Percentiles rank a stretch among this genome's conserved stretches.
Evolutionary conservation across 2,329 filamentous ascomycete genomes (phyloP).

Genomic region (Kalaharituber pfeilii): DNA sequence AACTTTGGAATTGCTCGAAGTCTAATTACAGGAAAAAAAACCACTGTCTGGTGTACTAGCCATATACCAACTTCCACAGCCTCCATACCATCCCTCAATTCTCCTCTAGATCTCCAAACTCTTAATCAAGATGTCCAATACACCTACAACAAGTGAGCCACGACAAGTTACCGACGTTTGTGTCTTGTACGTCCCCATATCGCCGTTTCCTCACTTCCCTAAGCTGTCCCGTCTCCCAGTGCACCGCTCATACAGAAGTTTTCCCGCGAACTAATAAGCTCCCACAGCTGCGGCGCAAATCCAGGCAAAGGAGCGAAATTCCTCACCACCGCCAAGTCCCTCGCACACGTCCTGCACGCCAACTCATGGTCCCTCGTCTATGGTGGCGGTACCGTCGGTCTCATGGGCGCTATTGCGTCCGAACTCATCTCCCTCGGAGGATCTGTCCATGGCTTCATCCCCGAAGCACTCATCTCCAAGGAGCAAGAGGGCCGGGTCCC

Average conservation of each 20-base stretch:
- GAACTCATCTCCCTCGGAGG: constrained; percentile 71
- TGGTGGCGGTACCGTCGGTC: constrained; percentile 78
- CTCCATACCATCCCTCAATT: no score
- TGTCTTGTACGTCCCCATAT: constrained; percentile 48
- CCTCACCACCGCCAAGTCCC: constrained; percentile 56
- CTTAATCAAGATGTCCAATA: no score
- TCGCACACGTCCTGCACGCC: constrained; percentile 56
- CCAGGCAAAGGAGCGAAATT: constrained; percentile 56
- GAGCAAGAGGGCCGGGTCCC: constrained; percentile 52
- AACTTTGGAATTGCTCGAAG: no score
- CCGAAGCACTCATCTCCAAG: constrained; percentile 60
- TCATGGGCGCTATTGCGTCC: constrained; percentile 88
- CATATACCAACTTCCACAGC: no score
- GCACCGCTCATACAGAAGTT: no score
- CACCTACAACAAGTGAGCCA: no score
- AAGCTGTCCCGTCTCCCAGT: constrained; percentile 6
- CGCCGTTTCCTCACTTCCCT: neutral
- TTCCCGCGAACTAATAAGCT: no score
- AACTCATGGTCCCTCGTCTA: constrained; percentile 76
- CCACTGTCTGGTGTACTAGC: no score
- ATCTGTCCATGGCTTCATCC: constrained; percentile 88
- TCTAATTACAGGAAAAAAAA: no score
- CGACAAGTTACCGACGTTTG: no score
- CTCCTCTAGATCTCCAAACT: no score
- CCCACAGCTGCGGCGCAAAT: constrained; percentile 57